Percentiles rank a stretch among this genome's conserved stretches.
phyloP scores from a whole-genome alignment of 495 filamentous ascomycete species.

The Sabuloglossum arenarium region DNA sequence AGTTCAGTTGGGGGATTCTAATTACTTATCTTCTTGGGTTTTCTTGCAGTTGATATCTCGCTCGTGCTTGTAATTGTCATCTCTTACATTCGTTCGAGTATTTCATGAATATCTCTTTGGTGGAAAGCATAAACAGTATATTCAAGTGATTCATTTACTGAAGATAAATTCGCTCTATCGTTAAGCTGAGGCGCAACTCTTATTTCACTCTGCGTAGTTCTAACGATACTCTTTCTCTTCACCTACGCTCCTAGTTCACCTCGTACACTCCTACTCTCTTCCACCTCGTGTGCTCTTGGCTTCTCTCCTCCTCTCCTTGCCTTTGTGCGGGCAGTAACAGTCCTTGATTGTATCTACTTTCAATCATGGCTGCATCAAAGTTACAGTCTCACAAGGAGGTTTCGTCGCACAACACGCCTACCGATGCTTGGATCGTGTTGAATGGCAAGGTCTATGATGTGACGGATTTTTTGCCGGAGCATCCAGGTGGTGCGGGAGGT shows the following conservation, averaged over 20 bases:
- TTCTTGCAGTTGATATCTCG: too few relatives aligned
- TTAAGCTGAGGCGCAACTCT: too few relatives aligned
- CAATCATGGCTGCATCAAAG: not conserved
- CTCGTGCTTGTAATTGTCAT: too few relatives aligned
- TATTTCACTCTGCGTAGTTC: not conserved
- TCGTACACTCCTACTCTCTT: not conserved
- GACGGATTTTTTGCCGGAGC: slow-evolving; percentile 32
- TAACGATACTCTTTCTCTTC: not conserved
- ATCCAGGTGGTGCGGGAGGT: slow-evolving; percentile 39
- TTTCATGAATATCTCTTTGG: too few relatives aligned
- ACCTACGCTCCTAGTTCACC: not conserved
- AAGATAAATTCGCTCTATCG: too few relatives aligned
- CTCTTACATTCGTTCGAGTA: too few relatives aligned
- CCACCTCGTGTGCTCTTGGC: not conserved
- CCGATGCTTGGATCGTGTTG: slow-evolving; percentile 1
- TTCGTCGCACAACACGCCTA: not conserved
- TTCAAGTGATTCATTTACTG: too few relatives aligned
- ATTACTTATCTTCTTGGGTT: too few relatives aligned
- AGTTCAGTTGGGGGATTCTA: too few relatives aligned
- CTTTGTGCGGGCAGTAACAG: not conserved
- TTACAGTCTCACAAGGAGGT: not conserved
- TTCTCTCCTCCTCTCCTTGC: not conserved
- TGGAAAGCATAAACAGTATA: too few relatives aligned
- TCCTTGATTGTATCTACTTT: not conserved
- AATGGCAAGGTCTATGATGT: slow-evolving; percentile 2